Evolutionary conservation across 441 rosid species (phyloP).

Genomic region (Syzygium syzygioides): DNA sequence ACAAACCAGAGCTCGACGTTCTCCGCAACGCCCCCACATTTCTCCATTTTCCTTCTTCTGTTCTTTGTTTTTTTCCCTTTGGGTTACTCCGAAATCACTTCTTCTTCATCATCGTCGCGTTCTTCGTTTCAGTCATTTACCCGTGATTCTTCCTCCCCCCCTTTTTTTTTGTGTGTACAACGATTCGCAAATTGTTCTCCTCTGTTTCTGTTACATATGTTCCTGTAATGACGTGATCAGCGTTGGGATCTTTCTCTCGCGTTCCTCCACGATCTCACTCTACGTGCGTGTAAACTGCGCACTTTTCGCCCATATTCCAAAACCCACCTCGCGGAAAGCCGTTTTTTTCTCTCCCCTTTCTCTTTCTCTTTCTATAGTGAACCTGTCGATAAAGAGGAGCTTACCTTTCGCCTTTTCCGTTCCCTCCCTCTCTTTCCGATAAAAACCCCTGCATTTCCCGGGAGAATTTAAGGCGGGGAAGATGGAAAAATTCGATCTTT

Average conservation of each 20-base stretch:
- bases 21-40: not conserved
- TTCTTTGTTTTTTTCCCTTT: not conserved
- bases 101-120: not conserved
- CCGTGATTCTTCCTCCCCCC: not conserved
- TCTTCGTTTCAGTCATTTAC: not conserved
- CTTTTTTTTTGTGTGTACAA: not conserved
- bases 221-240: not conserved
- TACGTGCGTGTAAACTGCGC: not conserved
- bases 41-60: not conserved
- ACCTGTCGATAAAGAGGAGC: not conserved
- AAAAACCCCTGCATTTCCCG: not conserved
- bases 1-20: not conserved
- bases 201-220: not conserved
- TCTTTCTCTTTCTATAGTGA: not conserved
- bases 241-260: not conserved
- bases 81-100: not conserved
- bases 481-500: constrained; percentile 27
- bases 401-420: not conserved
- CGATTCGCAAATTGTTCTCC: not conserved
- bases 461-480: not conserved
- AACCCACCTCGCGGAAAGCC: not conserved
- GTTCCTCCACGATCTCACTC: not conserved
- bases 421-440: not conserved
- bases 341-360: not conserved
- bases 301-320: not conserved